Evolutionary conservation across 768 basidiomycete genomes (phyloP).

Genomic region (Mrakia gelida): DNA sequence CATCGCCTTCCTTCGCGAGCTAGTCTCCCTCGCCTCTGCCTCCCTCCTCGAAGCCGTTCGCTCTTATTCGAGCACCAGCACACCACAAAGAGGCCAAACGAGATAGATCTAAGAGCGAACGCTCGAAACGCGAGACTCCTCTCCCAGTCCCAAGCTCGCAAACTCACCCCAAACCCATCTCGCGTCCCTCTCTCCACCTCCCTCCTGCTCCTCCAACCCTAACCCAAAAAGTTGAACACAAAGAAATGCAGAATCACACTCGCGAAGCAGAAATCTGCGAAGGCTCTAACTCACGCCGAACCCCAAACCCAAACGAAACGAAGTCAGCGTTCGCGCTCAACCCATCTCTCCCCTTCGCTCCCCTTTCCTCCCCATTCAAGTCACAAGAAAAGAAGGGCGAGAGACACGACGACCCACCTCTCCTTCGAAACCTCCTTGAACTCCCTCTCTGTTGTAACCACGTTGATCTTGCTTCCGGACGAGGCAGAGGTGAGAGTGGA

Average conservation of each 20-base stretch:
- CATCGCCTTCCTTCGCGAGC: no score
- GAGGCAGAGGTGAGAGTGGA: neutral
- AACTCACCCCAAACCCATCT: neutral
- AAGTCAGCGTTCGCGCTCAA: neutral
- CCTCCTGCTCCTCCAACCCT: neutral
- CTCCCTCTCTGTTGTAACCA: conserved; percentile 28
- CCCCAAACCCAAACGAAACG: neutral
- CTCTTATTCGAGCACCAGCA: no score
- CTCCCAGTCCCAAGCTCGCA: neutral
- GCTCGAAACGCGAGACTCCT: neutral
- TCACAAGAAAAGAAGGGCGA: neutral
- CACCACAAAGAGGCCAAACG: no score
- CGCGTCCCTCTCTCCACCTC: neutral
- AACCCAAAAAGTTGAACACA: conserved; percentile 97
- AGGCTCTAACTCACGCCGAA: conserved; percentile 61
- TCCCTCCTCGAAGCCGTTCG: no score
- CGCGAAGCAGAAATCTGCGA: conserved; percentile 93
- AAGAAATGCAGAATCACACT: conserved; percentile 96
- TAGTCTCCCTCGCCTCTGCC: no score
- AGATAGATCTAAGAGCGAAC: neutral
- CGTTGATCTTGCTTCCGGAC: neutral
- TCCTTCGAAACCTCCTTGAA: conserved; percentile 93
- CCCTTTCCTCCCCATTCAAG: no score
- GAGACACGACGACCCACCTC: conserved; percentile 55
- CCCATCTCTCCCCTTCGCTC: neutral